Percentiles rank a stretch among this genome's conserved stretches.
phyloP scores from a whole-genome alignment of 208 protist genomes.

The Trypanosoma melophagium region DNA sequence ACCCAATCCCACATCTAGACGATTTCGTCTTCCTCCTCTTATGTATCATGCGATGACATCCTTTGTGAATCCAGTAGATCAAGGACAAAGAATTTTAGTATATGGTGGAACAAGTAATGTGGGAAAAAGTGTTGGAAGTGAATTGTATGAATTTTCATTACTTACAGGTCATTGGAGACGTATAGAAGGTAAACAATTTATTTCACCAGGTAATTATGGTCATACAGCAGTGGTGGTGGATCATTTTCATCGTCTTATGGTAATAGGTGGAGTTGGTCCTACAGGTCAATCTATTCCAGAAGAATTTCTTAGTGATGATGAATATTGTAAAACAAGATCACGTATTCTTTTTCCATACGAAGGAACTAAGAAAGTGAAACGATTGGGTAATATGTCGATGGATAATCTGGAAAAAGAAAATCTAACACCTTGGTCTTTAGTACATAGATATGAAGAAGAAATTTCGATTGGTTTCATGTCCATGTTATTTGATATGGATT shows the following conservation, averaged over 20 bases:
- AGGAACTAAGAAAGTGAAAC: constrained; percentile 6
- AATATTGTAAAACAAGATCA: neutral
- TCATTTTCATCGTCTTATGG: constrained; percentile 51
- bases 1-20: constrained; percentile 35
- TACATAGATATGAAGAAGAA: neutral
- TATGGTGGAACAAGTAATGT: constrained; percentile 63
- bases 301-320: constrained; percentile 15
- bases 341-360: constrained; percentile 24
- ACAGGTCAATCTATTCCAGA: constrained; percentile 33
- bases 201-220: constrained; percentile 74
- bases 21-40: constrained; percentile 70
- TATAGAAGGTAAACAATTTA: constrained; percentile 69
- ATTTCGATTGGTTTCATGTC: constrained; percentile 64
- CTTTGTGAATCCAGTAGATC: constrained; percentile 54
- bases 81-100: constrained; percentile 73
- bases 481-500: constrained; percentile 80
- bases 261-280: constrained; percentile 76
- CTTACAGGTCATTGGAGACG: constrained; percentile 75
- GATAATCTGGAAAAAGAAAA: constrained; percentile 1
- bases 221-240: constrained; percentile 68
- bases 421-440: constrained; percentile 23
- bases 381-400: neutral
- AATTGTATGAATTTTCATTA: constrained; percentile 87
- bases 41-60: constrained; percentile 61
- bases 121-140: constrained; percentile 46